These are phyloP conservation scores for Cladophialophora yegresii DNA, from an alignment of 2,329 filamentous ascomycete species.

Conservation along the genomic window DNA sequence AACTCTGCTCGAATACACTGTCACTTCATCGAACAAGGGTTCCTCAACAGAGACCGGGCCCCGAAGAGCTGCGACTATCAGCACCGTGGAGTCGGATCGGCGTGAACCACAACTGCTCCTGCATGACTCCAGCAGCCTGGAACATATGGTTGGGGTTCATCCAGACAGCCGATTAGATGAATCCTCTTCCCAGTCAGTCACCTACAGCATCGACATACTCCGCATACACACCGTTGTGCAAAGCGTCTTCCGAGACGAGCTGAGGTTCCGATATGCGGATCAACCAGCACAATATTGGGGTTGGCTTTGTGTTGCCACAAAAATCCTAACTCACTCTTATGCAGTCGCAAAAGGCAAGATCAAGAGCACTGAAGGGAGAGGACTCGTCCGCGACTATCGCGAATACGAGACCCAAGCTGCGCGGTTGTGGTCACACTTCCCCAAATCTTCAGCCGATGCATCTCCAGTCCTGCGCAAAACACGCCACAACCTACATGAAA, in stretches of 20 bases:
- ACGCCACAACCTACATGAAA: slow-evolving; percentile 41
- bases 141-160: slow-evolving; percentile 18
- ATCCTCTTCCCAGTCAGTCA: slow-evolving; percentile 29
- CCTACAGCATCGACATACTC: slow-evolving; percentile 46
- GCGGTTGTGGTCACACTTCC: slow-evolving; percentile 45
- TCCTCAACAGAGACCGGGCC: slow-evolving; percentile 23
- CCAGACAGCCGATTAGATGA: slow-evolving; percentile 18
- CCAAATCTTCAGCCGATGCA: slow-evolving; percentile 40
- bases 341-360: slow-evolving; percentile 47
- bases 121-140: slow-evolving; percentile 24
- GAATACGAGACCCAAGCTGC: slow-evolving; percentile 52
- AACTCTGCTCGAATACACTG: slow-evolving; percentile 41
- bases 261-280: slow-evolving; percentile 39
- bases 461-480: slow-evolving; percentile 42
- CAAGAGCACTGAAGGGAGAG: slow-evolving; percentile 42
- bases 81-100: slow-evolving; percentile 3
- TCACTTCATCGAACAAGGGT: slow-evolving; percentile 18
- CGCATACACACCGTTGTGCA: slow-evolving; percentile 54
- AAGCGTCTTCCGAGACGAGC: slow-evolving; percentile 51
- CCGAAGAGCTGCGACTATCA: slow-evolving; percentile 5
- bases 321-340: slow-evolving; percentile 48
- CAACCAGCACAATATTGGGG: slow-evolving; percentile 43
- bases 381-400: slow-evolving; percentile 50
- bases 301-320: slow-evolving; percentile 49
- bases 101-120: neutral